Percentiles rank a stretch among this genome's conserved stretches.
Evolutionary conservation across 306 rosid species (phyloP).

Genomic region (Cucurbita maxima): DNA sequence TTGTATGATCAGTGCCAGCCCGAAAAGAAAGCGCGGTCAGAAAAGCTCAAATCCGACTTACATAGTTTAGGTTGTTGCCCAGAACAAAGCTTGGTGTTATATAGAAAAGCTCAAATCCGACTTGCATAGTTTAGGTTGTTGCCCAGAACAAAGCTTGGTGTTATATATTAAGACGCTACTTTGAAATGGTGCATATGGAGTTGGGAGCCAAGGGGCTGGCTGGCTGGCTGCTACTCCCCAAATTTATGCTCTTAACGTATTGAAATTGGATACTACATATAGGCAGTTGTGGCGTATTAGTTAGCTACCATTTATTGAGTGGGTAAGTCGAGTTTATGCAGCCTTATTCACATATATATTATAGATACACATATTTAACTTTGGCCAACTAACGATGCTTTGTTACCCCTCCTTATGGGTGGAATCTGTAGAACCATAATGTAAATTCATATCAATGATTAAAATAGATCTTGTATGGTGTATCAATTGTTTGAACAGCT

Average conservation of each 20-base stretch:
- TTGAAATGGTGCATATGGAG: too few species aligned
- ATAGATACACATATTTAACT: background rate
- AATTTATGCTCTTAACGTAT: background rate
- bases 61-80: conserved; percentile 26
- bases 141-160: background rate
- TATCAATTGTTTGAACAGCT: background rate
- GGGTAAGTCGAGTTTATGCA: background rate
- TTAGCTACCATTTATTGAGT: background rate
- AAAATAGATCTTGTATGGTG: background rate
- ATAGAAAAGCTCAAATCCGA: conserved; percentile 29
- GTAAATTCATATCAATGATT: background rate
- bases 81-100: background rate
- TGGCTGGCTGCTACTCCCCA: too few species aligned
- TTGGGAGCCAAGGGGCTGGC: too few species aligned
- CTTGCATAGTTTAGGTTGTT: conserved; percentile 38
- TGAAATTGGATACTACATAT: background rate
- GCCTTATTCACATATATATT: background rate
- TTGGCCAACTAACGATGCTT: background rate
- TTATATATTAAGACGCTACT: too few species aligned
- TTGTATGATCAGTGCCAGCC: conserved; percentile 41
- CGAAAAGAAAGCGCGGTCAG: conserved; percentile 53
- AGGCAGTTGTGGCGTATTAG: background rate
- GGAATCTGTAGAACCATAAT: background rate
- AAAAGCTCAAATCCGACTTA: conserved; percentile 40
- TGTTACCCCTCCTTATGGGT: background rate